Evolutionary conservation across 2,329 filamentous ascomycete species (phyloP).

Genomic region (Colletotrichum limetticola): DNA sequence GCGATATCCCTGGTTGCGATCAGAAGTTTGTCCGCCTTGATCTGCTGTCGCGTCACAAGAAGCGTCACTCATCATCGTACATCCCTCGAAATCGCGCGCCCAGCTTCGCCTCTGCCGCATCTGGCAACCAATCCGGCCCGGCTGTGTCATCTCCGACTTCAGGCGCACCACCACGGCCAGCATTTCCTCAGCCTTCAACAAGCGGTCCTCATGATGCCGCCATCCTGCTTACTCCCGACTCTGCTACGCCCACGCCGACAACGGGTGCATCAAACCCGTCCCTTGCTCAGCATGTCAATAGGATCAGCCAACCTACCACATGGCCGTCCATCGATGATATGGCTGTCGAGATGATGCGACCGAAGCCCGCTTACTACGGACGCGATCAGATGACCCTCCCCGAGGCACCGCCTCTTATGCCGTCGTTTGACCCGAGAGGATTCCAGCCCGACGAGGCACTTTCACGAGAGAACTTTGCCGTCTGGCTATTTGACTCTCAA

Average conservation of each 20-base stretch:
- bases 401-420: conserved; percentile 47
- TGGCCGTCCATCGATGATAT: conserved; percentile 50
- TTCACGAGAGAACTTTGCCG: conserved; percentile 57
- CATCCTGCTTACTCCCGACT: conserved; percentile 56
- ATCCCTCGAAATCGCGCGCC: conserved; percentile 61
- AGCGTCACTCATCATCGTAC: conserved; percentile 69
- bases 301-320: conserved; percentile 42
- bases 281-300: conserved; percentile 9
- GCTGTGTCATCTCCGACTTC: conserved; percentile 36
- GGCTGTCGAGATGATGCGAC: conserved; percentile 47
- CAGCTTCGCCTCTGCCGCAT: conserved; percentile 53
- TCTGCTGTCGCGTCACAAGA: conserved; percentile 75
- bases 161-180: conserved; percentile 28
- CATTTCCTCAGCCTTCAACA: conserved; percentile 40
- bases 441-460: conserved; percentile 49
- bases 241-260: conserved; percentile 43
- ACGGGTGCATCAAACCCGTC: conserved; percentile 34
- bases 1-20: conserved; percentile 79
- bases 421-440: conserved; percentile 44
- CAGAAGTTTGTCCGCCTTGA: conserved; percentile 84
- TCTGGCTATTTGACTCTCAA: conserved; percentile 62
- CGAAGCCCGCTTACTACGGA: conserved; percentile 51
- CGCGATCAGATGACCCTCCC: conserved; percentile 42
- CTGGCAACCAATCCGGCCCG: neutral
- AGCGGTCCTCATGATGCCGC: conserved; percentile 57